Evolutionary conservation across 352 stramenopile genomes (phyloP).

Genomic region (Globisporangium perplexum): DNA sequence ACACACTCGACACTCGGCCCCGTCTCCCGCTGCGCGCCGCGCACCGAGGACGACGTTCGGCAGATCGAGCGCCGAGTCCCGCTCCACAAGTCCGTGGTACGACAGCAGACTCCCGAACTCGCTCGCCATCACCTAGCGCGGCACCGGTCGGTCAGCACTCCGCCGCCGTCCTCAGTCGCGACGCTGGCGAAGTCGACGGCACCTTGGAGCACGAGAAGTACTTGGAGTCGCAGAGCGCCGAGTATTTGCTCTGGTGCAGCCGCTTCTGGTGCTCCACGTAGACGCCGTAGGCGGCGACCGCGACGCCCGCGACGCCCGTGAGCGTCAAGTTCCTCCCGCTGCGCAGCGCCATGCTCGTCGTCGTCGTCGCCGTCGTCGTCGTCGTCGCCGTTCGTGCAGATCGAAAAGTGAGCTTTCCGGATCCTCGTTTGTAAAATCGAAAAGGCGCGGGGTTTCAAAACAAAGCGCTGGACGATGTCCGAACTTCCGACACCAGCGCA

Average conservation of each 20-base stretch:
- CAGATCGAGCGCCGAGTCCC: slow-evolving; percentile 33
- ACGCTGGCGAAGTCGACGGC: neutral
- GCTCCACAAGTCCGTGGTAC: slow-evolving; percentile 30
- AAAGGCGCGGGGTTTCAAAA: no score
- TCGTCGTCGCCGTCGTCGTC: no score
- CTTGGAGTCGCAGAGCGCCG: slow-evolving; percentile 47
- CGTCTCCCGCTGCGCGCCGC: no score
- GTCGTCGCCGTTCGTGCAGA: no score
- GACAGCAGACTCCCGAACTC: slow-evolving; percentile 46
- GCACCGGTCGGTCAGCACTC: neutral
- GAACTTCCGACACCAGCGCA: no score
- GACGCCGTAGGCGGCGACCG: slow-evolving; percentile 29
- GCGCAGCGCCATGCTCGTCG: slow-evolving; percentile 2
- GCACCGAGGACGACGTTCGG: slow-evolving; percentile 45
- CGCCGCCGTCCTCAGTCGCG: no score
- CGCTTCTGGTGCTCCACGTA: slow-evolving; percentile 50
- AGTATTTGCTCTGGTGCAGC: slow-evolving; percentile 25
- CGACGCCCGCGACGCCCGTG: slow-evolving; percentile 20
- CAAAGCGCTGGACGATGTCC: no score
- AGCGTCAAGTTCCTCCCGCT: slow-evolving; percentile 15
- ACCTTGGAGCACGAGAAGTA: slow-evolving; percentile 56
- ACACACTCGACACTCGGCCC: no score
- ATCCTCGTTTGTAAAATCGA: no score
- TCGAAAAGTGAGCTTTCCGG: no score
- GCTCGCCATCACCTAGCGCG: slow-evolving; percentile 40